Conservation (phyloP, 2,329 filamentous ascomycete species). For the Knoxdaviesia capensis region DNA sequence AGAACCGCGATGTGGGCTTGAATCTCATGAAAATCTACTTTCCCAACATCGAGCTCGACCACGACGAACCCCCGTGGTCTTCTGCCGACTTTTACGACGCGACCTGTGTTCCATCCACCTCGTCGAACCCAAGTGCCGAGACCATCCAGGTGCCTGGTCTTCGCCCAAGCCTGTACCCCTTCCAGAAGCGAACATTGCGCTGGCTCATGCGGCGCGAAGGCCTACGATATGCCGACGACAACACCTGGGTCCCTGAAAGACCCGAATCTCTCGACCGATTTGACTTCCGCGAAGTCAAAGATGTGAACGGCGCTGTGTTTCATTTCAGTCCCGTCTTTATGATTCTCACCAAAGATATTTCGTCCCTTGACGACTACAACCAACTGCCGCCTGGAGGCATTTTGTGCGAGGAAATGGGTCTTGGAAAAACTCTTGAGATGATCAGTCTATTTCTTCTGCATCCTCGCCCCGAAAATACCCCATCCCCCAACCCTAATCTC, state of each 20-base stretch:
- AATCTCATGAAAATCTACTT: conserved; percentile 16
- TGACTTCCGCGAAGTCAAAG: conserved; percentile 13
- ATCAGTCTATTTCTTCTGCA: conserved; percentile 51
- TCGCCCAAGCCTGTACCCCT: conserved; percentile 41
- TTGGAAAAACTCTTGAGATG: conserved; percentile 64
- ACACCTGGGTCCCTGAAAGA: conserved; percentile 2
- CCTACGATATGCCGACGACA: conserved; percentile 20
- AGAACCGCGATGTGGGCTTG: conserved; percentile 14
- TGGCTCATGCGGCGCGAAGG: conserved; percentile 54
- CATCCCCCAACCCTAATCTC: conserved; percentile 16
- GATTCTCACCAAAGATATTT: conserved; percentile 28
- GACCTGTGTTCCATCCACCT: conserved; percentile 34
- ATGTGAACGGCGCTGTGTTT: conserved; percentile 16
- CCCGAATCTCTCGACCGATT: too few relatives aligned
- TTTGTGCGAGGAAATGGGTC: conserved; percentile 64
- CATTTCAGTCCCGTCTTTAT: conserved; percentile 45
- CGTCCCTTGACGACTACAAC: conserved; percentile 20
- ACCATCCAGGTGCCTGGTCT: conserved; percentile 21
- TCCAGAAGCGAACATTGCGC: conserved; percentile 48
- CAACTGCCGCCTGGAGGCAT: conserved; percentile 37
- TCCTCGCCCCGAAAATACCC: conserved; percentile 5
- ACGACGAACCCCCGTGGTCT: conserved; percentile 13
- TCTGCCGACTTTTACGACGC: conserved; percentile 48
- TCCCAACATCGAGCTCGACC: conserved; percentile 6
- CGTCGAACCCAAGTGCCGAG: conserved; percentile 14